These are phyloP conservation scores for Pseudocohnilembus persalinus DNA, from an alignment of 169 alveolate species.

Conservation along the genomic window DNA sequence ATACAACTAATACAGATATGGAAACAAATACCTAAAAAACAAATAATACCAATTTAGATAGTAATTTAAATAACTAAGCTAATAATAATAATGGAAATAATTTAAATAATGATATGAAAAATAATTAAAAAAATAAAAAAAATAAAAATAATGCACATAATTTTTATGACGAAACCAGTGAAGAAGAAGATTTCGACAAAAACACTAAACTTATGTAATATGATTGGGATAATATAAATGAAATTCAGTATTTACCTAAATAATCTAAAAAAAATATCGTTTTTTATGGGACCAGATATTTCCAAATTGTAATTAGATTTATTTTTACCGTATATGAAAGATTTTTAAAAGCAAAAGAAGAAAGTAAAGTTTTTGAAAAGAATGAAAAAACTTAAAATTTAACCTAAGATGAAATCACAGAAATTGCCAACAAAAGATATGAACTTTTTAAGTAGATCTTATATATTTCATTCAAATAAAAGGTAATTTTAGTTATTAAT, in stretches of 20 bases:
- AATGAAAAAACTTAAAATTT: slow-evolving; percentile 15
- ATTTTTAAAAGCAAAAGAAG: slow-evolving; percentile 18
- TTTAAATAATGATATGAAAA: not conserved
- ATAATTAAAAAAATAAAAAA: too few species aligned
- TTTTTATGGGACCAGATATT: slow-evolving; percentile 15
- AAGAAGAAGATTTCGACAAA: not conserved
- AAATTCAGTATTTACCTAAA: slow-evolving; percentile 2
- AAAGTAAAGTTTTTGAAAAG: slow-evolving; percentile 9
- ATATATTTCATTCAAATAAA: slow-evolving; percentile 27
- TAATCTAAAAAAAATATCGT: not conserved
- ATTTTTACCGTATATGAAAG: slow-evolving; percentile 14
- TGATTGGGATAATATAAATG: not conserved
- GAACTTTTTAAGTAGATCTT: slow-evolving; percentile 28
- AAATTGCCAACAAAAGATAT: slow-evolving; percentile 26
- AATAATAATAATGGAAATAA: not conserved
- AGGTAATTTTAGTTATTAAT: too few species aligned
- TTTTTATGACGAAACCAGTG: not conserved
- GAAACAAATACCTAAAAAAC: too few species aligned
- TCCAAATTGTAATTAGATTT: slow-evolving; percentile 1
- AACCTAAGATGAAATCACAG: slow-evolving; percentile 1
- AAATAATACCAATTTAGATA: not conserved
- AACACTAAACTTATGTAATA: slow-evolving; percentile 2
- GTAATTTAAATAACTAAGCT: not conserved
- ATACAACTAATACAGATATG: too few species aligned
- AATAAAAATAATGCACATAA: too few species aligned